Evolutionary conservation across 768 basidiomycete species (phyloP).

Genomic region (Suillus clintonianus): DNA sequence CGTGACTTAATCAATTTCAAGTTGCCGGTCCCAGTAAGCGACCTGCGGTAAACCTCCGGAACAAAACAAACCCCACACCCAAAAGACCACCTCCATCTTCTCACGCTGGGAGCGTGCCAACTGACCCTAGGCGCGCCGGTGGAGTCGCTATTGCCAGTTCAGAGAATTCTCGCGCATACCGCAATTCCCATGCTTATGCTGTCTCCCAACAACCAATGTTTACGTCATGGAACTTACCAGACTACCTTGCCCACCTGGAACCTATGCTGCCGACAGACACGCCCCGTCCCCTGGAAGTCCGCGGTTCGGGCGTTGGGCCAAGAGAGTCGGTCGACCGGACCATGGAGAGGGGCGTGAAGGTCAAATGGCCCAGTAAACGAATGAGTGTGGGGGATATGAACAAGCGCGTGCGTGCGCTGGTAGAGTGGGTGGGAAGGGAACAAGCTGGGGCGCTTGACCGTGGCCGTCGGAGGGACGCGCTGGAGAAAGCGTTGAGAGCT

Average conservation of each 20-base stretch:
- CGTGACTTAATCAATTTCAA: constrained; percentile 38
- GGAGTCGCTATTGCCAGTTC: constrained; percentile 38
- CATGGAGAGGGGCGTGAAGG: constrained; percentile 78
- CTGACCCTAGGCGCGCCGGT: constrained; percentile 48
- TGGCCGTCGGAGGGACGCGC: constrained; percentile 63
- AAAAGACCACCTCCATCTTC: constrained; percentile 33
- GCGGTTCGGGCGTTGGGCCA: constrained; percentile 44
- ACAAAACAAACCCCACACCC: constrained; percentile 28
- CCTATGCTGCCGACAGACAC: constrained; percentile 77
- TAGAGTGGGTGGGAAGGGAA: constrained; percentile 93
- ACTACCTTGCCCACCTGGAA: constrained; percentile 87
- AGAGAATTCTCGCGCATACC: constrained; percentile 66
- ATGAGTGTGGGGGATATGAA: constrained; percentile 98
- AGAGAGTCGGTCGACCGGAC: constrained; percentile 61
- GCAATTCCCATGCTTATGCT: constrained; percentile 77
- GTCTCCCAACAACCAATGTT: constrained; percentile 77
- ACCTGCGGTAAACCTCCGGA: constrained; percentile 43
- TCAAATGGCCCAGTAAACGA: constrained; percentile 92
- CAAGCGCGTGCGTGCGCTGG: constrained; percentile 85
- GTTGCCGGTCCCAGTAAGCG: constrained; percentile 35
- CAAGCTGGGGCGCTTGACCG: constrained; percentile 78
- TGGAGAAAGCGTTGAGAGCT: constrained; percentile 53
- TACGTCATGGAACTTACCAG: constrained; percentile 90
- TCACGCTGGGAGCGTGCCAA: constrained; percentile 33
- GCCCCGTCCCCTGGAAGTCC: constrained; percentile 76